Percentiles rank a stretch among this genome's conserved stretches.
phyloP scores from a whole-genome alignment of 2,329 filamentous ascomycete genomes.

The Podosphaera leucotricha region DNA sequence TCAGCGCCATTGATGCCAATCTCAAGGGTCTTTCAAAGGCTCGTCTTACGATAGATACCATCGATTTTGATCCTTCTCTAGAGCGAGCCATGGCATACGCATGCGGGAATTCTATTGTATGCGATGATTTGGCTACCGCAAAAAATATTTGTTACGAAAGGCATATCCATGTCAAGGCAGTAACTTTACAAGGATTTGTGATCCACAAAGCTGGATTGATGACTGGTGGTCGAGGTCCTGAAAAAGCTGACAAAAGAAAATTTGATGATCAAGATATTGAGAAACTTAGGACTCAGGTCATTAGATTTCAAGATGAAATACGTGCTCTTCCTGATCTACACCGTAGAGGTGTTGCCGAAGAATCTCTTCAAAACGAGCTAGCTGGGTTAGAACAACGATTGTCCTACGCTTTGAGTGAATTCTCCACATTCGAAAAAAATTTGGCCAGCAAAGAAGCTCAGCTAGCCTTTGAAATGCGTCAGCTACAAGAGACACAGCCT shows the following conservation, averaged over 20 bases:
- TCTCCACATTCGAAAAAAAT: slow-evolving; percentile 60
- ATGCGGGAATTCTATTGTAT: slow-evolving; percentile 85
- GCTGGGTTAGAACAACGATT: slow-evolving; percentile 58
- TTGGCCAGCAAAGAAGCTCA: slow-evolving; percentile 66
- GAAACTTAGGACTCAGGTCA: slow-evolving; percentile 51
- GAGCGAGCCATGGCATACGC: slow-evolving; percentile 88
- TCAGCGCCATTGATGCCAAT: slow-evolving; percentile 70
- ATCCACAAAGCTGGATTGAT: slow-evolving; percentile 94
- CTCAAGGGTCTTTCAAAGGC: slow-evolving; percentile 73
- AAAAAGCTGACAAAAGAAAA: slow-evolving; percentile 51
- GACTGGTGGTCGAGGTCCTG: slow-evolving; percentile 73
- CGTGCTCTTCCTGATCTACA: slow-evolving; percentile 58
- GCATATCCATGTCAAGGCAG: slow-evolving; percentile 70
- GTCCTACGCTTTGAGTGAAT: slow-evolving; percentile 46
- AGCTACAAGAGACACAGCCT: slow-evolving; percentile 53
- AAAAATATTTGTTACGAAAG: slow-evolving; percentile 75
- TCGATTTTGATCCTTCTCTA: slow-evolving; percentile 72
- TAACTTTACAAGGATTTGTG: slow-evolving; percentile 83
- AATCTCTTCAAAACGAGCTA: slow-evolving; percentile 58
- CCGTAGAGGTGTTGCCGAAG: slow-evolving; percentile 53
- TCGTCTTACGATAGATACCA: slow-evolving; percentile 80
- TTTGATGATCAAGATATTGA: slow-evolving; percentile 85
- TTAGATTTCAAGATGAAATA: slow-evolving; percentile 56
- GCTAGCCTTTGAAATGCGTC: slow-evolving; percentile 44
- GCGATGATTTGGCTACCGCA: slow-evolving; percentile 65